Conservation (phyloP, 2,329 filamentous ascomycete genomes). For the Epichloe sibirici region DNA sequence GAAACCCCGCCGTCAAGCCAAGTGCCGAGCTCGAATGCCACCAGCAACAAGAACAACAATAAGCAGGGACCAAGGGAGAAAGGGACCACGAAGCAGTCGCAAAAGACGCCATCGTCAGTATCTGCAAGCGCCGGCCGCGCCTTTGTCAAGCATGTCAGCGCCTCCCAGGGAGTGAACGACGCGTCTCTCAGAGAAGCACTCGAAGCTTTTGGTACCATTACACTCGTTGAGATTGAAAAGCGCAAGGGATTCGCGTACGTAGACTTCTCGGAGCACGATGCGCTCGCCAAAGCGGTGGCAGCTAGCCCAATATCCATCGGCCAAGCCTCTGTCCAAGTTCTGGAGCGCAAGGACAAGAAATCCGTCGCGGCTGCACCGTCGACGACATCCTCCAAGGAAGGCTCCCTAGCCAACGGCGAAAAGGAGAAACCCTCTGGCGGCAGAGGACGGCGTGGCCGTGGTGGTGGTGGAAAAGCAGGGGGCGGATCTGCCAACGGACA, state of each 20-base stretch:
- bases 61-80: constrained; percentile 8
- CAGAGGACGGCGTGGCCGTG: constrained; percentile 21
- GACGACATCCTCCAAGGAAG: constrained; percentile 7
- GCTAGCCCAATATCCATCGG: constrained; percentile 74
- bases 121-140: constrained; percentile 46
- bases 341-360: constrained; percentile 63
- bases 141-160: constrained; percentile 73
- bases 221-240: constrained; percentile 81
- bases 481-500: constrained; percentile 7
- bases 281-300: constrained; percentile 64
- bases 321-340: constrained; percentile 74
- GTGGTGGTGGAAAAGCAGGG: constrained; percentile 15
- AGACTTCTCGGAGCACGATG: constrained; percentile 65
- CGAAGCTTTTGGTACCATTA: constrained; percentile 59
- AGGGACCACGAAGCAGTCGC: constrained; percentile 14
- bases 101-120: constrained; percentile 21
- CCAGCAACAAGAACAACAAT: constrained; percentile 6
- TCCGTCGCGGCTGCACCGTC: constrained; percentile 13
- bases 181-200: constrained; percentile 63
- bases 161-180: constrained; percentile 86
- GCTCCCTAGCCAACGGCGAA: not conserved
- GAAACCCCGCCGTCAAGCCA: constrained; percentile 2
- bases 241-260: constrained; percentile 92
- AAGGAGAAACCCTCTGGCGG: constrained; percentile 17
- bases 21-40: constrained; percentile 1